Evolutionary conservation across 1,284 basidiomycete genomes (phyloP).

Genomic region (Grifola frondosa): DNA sequence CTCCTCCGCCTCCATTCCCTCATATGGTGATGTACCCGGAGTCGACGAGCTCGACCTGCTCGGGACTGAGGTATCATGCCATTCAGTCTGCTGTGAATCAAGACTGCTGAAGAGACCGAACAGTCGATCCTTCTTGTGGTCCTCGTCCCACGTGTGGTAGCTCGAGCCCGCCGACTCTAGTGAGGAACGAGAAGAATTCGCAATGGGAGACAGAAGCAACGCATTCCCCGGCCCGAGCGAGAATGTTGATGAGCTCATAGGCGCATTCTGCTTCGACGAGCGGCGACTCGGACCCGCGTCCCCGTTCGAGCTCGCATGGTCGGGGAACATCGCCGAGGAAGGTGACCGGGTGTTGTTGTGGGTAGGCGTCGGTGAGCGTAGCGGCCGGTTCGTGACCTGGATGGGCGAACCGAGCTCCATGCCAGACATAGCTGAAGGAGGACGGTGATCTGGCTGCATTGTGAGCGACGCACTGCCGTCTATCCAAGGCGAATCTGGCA

Average conservation of each 20-base stretch:
- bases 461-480: slow-evolving; percentile 33
- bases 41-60: slow-evolving; percentile 48
- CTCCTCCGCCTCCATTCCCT: slow-evolving; percentile 62
- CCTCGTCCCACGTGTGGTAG: slow-evolving; percentile 76
- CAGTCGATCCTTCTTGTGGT: slow-evolving; percentile 49
- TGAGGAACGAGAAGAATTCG: slow-evolving; percentile 74
- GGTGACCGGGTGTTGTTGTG: slow-evolving; percentile 43
- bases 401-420: slow-evolving; percentile 52
- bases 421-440: slow-evolving; percentile 51
- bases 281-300: slow-evolving; percentile 34
- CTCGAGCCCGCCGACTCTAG: slow-evolving; percentile 77
- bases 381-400: slow-evolving; percentile 39
- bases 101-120: slow-evolving; percentile 51
- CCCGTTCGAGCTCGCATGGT: slow-evolving; percentile 31
- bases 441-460: slow-evolving; percentile 37
- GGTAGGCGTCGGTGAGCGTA: slow-evolving; percentile 66
- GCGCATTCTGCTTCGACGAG: slow-evolving; percentile 52
- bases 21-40: slow-evolving; percentile 47
- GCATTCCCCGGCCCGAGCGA: slow-evolving; percentile 52
- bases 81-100: slow-evolving; percentile 48
- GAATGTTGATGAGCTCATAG: slow-evolving; percentile 30
- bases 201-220: slow-evolving; percentile 62
- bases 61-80: slow-evolving; percentile 55
- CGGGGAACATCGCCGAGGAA: slow-evolving; percentile 50
- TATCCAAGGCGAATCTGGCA: slow-evolving; percentile 57